Base-by-base conservation (phyloP, 2,329 filamentous ascomycete species). In the Penicillium sp. region DNA sequence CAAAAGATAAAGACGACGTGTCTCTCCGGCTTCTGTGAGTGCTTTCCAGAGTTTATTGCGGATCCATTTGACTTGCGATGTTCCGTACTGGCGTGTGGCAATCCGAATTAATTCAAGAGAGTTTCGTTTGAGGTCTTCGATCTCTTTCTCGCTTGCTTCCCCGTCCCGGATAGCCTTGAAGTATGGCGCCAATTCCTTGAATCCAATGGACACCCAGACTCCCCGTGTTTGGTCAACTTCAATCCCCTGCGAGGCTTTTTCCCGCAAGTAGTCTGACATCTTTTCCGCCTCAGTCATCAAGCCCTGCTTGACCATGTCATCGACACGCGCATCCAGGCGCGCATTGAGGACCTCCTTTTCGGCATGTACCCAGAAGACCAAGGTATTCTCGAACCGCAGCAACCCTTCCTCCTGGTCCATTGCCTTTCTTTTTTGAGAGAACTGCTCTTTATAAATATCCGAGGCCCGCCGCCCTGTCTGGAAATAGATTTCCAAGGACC, bases 141-240 rank as follows among this genome's bases (percentile, higher is more conserved):
- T 68, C 4, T 78, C 73, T 37, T 52, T 22, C 49, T 61, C 39
- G 48, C 45, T 61, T 45, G 35, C 55, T 43, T 26, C 60, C 53
- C 47, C 58, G 22, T 46, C 57, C 59, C 50, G 66, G 53, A 56
- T 69, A 59, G 78, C 77, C 2, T 71, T 60, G 22, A 90, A 71
- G 61, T 89, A 95, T 0, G 80, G 76, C 50, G 86, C 78, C 63
- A 97, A 85, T 64, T 98, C 88, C 65, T 94, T 96, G 70, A 89
- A 96, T 1, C 93, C 93, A 54, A 98, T 98, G 1, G 90, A 93
- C 46, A 95, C 86, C 89, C 91, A 98, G 38, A 98, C 94, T 0
- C 93, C 94, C 46, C 83, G 82, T 1, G 80, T 86, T 56, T 81
- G 77, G 62, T 97, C 88, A 2, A 93, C 69, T 0, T 68, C 56